Conservation (phyloP, 495 filamentous ascomycete genomes). For the Elaphomyces granulatus region DNA sequence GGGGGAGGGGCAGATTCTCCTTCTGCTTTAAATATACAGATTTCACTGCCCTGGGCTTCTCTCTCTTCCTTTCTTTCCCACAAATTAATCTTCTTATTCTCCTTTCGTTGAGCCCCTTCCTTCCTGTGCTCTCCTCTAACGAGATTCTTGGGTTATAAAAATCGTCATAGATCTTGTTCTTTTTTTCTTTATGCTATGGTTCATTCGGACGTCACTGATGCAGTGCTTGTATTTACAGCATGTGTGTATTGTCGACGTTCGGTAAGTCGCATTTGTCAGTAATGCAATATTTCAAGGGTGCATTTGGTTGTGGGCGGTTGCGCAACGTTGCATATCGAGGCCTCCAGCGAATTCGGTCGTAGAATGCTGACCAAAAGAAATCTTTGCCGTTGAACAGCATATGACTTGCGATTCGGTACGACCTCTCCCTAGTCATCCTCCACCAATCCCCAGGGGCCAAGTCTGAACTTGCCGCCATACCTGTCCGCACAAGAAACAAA, state of each 20-base stretch:
- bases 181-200: too few species aligned
- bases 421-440: slow-evolving; percentile 30
- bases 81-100: too few species aligned
- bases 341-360: too few species aligned
- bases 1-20: too few species aligned
- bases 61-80: too few species aligned
- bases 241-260: slow-evolving; percentile 99
- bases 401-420: slow-evolving; percentile 99
- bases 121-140: too few species aligned
- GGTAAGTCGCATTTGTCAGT: slow-evolving; percentile 44
- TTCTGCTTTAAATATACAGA: too few species aligned
- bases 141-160: too few species aligned
- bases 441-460: slow-evolving; percentile 14
- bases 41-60: too few species aligned
- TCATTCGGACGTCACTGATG: not conserved
- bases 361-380: slow-evolving; percentile 23
- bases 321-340: not conserved
- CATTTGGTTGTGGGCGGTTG: not conserved
- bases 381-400: slow-evolving; percentile 53
- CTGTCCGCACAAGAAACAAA: not conserved
- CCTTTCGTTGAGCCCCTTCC: too few species aligned
- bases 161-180: too few species aligned
- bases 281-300: not conserved
- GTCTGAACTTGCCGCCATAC: slow-evolving; percentile 2
- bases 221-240: slow-evolving; percentile 39